These are phyloP conservation scores for Candida piceae DNA, from an alignment of 805 yeast genomes.

Conservation along the genomic window DNA sequence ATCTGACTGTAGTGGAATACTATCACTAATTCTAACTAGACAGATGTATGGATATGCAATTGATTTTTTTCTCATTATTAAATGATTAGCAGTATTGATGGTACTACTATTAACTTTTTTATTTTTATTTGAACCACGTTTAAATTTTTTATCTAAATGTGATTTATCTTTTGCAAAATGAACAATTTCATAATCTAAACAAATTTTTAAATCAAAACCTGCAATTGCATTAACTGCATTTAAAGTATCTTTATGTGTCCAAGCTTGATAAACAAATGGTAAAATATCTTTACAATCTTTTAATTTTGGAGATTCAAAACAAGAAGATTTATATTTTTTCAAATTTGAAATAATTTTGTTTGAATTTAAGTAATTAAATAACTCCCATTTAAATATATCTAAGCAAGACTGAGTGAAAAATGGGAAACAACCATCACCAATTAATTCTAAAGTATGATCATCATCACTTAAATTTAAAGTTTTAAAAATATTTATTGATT, in stretches of 20 bases:
- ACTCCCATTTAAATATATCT: slow-evolving; percentile 36
- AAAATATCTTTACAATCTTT: slow-evolving; percentile 24
- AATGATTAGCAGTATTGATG: background rate
- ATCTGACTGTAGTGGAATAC: no score
- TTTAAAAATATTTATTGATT: slow-evolving; percentile 10
- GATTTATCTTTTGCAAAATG: slow-evolving; percentile 27
- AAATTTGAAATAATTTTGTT: slow-evolving; percentile 23
- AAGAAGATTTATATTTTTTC: slow-evolving; percentile 1
- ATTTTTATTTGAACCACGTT: no score
- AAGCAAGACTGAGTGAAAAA: slow-evolving; percentile 41
- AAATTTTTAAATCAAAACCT: slow-evolving; percentile 43
- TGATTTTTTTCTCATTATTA: slow-evolving; percentile 15
- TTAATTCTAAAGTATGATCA: slow-evolving; percentile 18
- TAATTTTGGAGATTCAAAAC: slow-evolving; percentile 27
- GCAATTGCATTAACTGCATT: slow-evolving; percentile 45
- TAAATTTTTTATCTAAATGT: background rate
- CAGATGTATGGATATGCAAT: slow-evolving; percentile 28
- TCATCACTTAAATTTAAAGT: slow-evolving; percentile 11
- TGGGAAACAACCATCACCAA: slow-evolving; percentile 33
- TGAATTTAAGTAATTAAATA: slow-evolving; percentile 30
- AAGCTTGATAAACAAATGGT: slow-evolving; percentile 49
- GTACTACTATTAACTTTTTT: background rate
- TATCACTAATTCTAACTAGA: slow-evolving; percentile 20
- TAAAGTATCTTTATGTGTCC: slow-evolving; percentile 47
- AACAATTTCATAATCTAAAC: slow-evolving; percentile 50